Base-by-base conservation (phyloP, 495 filamentous ascomycete species). In the Friedmanniomyces simplex region DNA sequence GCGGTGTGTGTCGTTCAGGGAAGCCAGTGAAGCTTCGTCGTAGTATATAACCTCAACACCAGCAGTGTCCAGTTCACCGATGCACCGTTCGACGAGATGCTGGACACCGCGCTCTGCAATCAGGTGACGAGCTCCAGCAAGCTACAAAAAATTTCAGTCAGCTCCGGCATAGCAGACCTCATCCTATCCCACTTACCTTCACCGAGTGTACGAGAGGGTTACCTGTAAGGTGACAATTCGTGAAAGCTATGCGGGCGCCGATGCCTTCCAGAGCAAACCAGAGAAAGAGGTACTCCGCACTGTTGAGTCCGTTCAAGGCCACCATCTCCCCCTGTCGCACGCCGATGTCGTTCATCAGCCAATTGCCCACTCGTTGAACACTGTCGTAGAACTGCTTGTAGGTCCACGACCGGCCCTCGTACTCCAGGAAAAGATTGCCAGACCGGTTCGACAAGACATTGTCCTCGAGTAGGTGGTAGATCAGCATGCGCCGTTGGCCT, bases 221-320 rank as follows among this genome's bases (percentile, higher is more conserved):
- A 10, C 84, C 87, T 0, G 77, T 77, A 42, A 97, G 69, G 63
- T 96, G 95, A 69, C 93, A 96, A 69, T 98, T 98, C 72, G 96
- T 84, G 57, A 91, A 87, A 0, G 90, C 90, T 13, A 91, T 89
- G 20, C 78, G 79, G 0, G 87, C 91, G 0, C 93, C 93, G 42
- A 97, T 82, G 16, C 84, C 82, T 88, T 91, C 96, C 28, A 96
- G 70, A 0, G 85, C 93, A 26, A 94, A 75, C 73, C 82, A 79
- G n/a, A 95, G 60, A 71, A 95, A 91, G 11, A 95, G 61, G 64
- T 89, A 91, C 8, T 80, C 79, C 10, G 88, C 83, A 24, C 82
- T 89, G 65, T 98, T 98, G 73, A 86, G 85, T 61, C 91, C 87
- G 69, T 95, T 82, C 63, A 98, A 74, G 0, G 90, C 91, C 3